These are phyloP conservation scores for Eimeria acervulina DNA, from an alignment of 169 alveolate species.

Conservation along the genomic window DNA sequence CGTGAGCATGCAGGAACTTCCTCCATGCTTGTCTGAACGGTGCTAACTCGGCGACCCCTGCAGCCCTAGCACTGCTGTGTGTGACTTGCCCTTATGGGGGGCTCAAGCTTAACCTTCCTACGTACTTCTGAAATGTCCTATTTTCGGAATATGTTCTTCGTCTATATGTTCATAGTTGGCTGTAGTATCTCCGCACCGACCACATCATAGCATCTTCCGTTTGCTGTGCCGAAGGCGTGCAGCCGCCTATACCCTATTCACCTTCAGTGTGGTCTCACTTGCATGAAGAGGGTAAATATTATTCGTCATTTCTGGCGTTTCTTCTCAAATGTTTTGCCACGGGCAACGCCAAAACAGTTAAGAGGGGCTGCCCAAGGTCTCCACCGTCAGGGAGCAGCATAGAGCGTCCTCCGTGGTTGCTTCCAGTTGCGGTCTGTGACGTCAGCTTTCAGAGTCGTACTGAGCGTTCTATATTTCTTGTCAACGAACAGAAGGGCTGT, in stretches of 20 bases:
- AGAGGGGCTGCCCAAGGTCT: too few relatives aligned
- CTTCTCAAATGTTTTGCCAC: not conserved
- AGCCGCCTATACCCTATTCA: not conserved
- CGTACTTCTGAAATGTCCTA: not conserved
- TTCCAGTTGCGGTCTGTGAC: not conserved
- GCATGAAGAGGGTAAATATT: not conserved
- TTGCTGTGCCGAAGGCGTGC: not conserved
- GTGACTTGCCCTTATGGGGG: slow-evolving; percentile 16
- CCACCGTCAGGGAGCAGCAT: not conserved
- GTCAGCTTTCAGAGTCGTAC: not conserved
- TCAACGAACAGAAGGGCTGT: not conserved
- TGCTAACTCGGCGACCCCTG: slow-evolving; percentile 35
- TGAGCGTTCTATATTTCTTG: not conserved
- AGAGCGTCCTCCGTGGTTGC: slow-evolving; percentile 11
- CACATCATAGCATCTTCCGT: not conserved
- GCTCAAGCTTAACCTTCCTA: slow-evolving; percentile 29
- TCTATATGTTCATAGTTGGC: not conserved
- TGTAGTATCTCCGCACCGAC: not conserved
- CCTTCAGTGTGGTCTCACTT: not conserved
- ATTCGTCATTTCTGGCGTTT: not conserved
- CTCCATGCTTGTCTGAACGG: not conserved
- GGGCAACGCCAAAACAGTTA: not conserved
- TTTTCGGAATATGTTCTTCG: not conserved
- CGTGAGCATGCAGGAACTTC: not conserved
- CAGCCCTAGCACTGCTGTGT: slow-evolving; percentile 52